Evolutionary conservation across 1,284 basidiomycete species (phyloP).

Genomic region (Takashimella koratensis): DNA sequence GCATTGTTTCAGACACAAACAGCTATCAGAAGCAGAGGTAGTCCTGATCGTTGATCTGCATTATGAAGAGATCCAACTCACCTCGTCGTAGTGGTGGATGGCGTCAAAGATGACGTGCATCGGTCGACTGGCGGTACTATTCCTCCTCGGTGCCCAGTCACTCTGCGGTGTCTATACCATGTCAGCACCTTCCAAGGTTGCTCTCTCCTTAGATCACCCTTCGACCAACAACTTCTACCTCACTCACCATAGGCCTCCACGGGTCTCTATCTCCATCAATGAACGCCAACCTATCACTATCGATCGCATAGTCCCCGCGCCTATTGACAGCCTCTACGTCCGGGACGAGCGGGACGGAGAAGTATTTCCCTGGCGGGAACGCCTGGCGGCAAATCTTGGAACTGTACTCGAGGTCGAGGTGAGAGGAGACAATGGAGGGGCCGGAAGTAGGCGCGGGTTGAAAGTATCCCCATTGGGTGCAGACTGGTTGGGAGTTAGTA

Average conservation of each 20-base stretch:
- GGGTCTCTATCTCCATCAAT: conserved; percentile 63
- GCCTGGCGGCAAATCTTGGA: conserved; percentile 79
- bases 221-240: too few relatives aligned
- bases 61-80: conserved; percentile 18
- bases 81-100: conserved; percentile 83
- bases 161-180: conserved; percentile 65
- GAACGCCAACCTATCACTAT: conserved; percentile 73
- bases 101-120: conserved; percentile 86
- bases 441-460: conserved; percentile 42
- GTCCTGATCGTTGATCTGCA: too few relatives aligned
- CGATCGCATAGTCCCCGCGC: conserved; percentile 71
- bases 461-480: conserved; percentile 94
- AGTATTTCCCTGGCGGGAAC: conserved; percentile 72
- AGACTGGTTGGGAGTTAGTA: conserved; percentile 51
- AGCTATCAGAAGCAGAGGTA: too few relatives aligned
- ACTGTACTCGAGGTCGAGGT: conserved; percentile 74
- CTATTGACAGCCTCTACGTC: conserved; percentile 75
- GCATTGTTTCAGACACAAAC: too few relatives aligned
- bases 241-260: conserved; percentile 67
- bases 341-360: conserved; percentile 66
- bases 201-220: background rate
- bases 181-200: conserved; percentile 4
- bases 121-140: conserved; percentile 69
- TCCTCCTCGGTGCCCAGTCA: conserved; percentile 64
- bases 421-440: conserved; percentile 34